Evolutionary conservation across 1,284 basidiomycete genomes (phyloP).

Genomic region (Volvariella volvacea): DNA sequence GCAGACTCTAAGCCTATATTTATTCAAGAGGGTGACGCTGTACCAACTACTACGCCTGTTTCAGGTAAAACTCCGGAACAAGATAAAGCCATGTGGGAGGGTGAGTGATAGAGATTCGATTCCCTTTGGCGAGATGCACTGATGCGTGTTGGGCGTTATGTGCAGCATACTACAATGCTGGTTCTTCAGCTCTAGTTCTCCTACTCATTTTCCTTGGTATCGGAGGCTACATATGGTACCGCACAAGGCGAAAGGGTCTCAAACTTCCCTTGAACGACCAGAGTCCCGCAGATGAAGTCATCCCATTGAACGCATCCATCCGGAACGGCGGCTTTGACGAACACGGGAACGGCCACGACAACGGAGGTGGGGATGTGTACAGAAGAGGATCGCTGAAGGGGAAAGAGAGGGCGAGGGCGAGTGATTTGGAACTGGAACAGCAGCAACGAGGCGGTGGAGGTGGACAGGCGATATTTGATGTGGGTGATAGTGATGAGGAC

Average conservation of each 20-base stretch:
- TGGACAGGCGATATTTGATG: conserved; percentile 36
- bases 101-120: conserved; percentile 45
- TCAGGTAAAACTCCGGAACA: conserved; percentile 58
- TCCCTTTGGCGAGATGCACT: neutral
- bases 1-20: conserved; percentile 55
- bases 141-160: conserved; percentile 2
- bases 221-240: conserved; percentile 70
- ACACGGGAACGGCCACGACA: conserved; percentile 20
- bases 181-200: conserved; percentile 80
- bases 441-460: conserved; percentile 2
- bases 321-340: conserved; percentile 15
- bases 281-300: conserved; percentile 39
- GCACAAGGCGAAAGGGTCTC: conserved; percentile 47
- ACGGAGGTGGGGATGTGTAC: conserved; percentile 14
- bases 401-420: conserved; percentile 38
- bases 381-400: conserved; percentile 18
- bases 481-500: conserved; percentile 42
- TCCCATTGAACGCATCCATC: conserved; percentile 31
- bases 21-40: conserved; percentile 34
- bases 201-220: conserved; percentile 68
- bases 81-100: conserved; percentile 82
- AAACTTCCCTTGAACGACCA: conserved; percentile 26
- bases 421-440: conserved; percentile 16
- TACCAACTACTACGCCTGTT: conserved; percentile 26
- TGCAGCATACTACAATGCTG: conserved; percentile 86